Conservation (phyloP, 306 rosid genomes). For the Parietaria judaica region DNA sequence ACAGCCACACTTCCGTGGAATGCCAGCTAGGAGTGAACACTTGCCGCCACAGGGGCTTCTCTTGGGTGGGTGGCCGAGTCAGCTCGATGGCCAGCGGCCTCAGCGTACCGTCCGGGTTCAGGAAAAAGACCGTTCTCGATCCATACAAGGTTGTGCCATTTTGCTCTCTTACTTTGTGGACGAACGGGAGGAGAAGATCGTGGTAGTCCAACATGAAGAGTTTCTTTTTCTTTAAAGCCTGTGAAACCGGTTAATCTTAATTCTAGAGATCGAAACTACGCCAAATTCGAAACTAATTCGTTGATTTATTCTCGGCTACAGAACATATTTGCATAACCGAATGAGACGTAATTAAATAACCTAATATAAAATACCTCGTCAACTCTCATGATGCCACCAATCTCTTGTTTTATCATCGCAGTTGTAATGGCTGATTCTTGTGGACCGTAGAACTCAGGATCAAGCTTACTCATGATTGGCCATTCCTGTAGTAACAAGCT, state of each 20-base stretch:
- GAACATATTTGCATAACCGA: too few species aligned
- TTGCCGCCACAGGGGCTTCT: slow-evolving; percentile 27
- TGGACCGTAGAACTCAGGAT: slow-evolving; percentile 31
- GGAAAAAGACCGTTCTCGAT: slow-evolving; percentile 31
- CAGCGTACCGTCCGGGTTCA: slow-evolving; percentile 21
- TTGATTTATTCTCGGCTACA: too few species aligned
- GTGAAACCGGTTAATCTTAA: neutral
- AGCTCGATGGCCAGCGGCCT: slow-evolving; percentile 36
- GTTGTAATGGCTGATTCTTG: slow-evolving; percentile 31
- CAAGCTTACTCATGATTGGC: slow-evolving; percentile 36
- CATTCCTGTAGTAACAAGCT: slow-evolving; percentile 26
- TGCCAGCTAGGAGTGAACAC: slow-evolving; percentile 24
- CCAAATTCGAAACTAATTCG: too few species aligned
- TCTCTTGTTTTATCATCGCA: slow-evolving; percentile 21
- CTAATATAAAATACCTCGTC: slow-evolving; percentile 19
- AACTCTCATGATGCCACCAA: slow-evolving; percentile 29
- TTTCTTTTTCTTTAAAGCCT: slow-evolving; percentile 29
- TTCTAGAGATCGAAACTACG: too few species aligned
- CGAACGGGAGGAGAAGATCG: slow-evolving; percentile 27
- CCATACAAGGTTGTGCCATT: slow-evolving; percentile 32
- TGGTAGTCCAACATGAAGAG: slow-evolving; percentile 29
- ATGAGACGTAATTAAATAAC: too few species aligned
- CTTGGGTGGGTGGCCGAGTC: slow-evolving; percentile 24
- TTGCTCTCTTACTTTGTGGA: slow-evolving; percentile 27
- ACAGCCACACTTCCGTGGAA: slow-evolving; percentile 28